These are phyloP conservation scores for Solanum bulbocastanum DNA, from an alignment of 257 asterid species.

Conservation along the genomic window DNA sequence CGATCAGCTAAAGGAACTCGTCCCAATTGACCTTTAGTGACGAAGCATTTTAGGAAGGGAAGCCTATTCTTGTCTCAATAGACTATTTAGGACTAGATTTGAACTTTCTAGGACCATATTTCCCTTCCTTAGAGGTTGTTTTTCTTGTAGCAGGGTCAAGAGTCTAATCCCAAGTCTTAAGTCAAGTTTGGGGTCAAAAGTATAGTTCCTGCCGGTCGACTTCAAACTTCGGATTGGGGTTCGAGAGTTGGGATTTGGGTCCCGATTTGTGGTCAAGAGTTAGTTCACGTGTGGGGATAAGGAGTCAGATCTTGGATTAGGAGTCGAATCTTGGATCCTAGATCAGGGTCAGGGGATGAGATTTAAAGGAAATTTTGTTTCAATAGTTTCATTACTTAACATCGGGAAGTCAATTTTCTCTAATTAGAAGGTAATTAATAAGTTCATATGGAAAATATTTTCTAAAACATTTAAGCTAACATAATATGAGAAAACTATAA, in stretches of 20 bases:
- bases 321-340: neutral
- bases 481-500: neutral
- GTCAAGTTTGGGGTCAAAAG: neutral
- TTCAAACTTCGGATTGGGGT: neutral
- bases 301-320: neutral
- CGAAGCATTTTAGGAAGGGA: too few relatives aligned
- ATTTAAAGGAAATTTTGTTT: too few relatives aligned
- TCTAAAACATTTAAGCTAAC: neutral
- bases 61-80: too few relatives aligned
- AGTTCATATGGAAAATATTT: too few relatives aligned
- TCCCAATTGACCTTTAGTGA: too few relatives aligned
- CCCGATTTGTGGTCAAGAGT: neutral
- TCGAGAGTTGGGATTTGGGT: neutral
- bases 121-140: too few relatives aligned
- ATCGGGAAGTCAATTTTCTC: neutral
- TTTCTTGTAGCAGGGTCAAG: too few relatives aligned
- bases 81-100: too few relatives aligned
- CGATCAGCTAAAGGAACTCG: too few relatives aligned
- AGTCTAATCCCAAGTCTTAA: neutral
- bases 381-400: neutral
- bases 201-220: neutral
- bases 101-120: too few relatives aligned
- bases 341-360: neutral
- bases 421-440: neutral
- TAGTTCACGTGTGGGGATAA: neutral